Evolutionary conservation across 1,284 basidiomycete genomes (phyloP), one percentile per base, ranked within the genome.

Genomic region (Cronartium quercuum): DNA sequence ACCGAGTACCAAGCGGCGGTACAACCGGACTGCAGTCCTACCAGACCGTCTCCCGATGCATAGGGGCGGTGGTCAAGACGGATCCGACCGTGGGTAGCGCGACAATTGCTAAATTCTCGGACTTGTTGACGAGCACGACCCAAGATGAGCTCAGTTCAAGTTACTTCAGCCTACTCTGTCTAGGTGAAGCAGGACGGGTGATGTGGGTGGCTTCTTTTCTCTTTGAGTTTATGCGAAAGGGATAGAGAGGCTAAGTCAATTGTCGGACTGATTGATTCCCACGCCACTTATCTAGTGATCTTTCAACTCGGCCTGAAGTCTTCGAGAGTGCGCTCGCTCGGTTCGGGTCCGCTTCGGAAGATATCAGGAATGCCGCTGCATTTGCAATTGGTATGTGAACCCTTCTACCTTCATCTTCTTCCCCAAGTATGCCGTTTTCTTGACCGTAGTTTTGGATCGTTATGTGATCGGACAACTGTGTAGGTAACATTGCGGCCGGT

Each of bases 401-500:
- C 38, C 18, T 38, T 10, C 15, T 6, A 34, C 40, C 6, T 7
- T 18, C 1, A 35, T 57, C 51, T 21, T 57, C 24, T 69, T n/a
- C 47, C 29, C 57, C 24, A 62, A 35, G 61, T 34, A 29, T 12
- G 18, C 40, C 21, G 44, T 15, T 74, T 13, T 74, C 63, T 29
- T 13, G 34, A 12, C 29, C 38, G 5, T 44, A 51, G 35, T 13
- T 12, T 35, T 13, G 40, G 37, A 15, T 41, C 15, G n/a, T 42
- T 40, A 24, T n/a, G 60, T 55, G 35, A 7, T 15, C 76, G 12
- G 3, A 24, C 38, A 64, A 2, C 37, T 37, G 37, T 24, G 70
- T 80, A 89, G 93, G 94, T 44, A 98, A 96, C 81, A 91, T 99
- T 77, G 90, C 94, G 6, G 92, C 96, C 41, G 94, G 94, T 2